A percentile compares a stretch with the other conserved stretches of the same genome.
Evolutionary conservation across 768 basidiomycete genomes (phyloP).

Genomic region (Leccinum boreale): DNA sequence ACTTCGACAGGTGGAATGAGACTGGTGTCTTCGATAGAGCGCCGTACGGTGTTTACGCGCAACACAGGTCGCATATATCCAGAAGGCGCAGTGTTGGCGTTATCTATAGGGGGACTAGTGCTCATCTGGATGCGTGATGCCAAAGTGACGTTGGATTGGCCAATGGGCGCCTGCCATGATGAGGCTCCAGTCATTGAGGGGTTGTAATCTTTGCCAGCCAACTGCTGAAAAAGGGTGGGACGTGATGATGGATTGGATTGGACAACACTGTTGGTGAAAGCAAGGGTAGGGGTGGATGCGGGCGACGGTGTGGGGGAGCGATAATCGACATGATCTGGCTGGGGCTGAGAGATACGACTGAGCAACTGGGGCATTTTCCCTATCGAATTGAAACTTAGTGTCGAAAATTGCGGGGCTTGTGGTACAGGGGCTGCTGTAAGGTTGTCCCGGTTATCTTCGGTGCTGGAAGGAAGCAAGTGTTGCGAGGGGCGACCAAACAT

Average conservation of each 20-base stretch:
- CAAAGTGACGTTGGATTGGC: slow-evolving; percentile 15
- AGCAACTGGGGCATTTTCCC: slow-evolving; percentile 53
- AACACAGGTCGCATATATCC: neutral
- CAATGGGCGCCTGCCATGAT: neutral
- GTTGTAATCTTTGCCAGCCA: slow-evolving; percentile 7
- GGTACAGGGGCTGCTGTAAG: slow-evolving; percentile 12
- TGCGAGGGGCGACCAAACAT: slow-evolving; percentile 29
- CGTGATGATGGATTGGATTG: slow-evolving; percentile 14
- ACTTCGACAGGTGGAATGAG: slow-evolving; percentile 34
- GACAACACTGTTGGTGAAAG: neutral
- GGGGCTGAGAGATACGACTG: slow-evolving; percentile 43
- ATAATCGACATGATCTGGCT: slow-evolving; percentile 25
- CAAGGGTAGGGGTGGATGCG: slow-evolving; percentile 3
- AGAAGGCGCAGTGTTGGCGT: neutral
- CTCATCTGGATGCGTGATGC: slow-evolving; percentile 26
- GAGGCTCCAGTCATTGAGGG: neutral
- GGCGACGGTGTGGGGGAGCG: slow-evolving; percentile 28
- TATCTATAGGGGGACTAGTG: neutral
- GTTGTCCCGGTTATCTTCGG: neutral
- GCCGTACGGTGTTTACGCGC: neutral
- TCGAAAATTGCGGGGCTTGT: slow-evolving; percentile 31
- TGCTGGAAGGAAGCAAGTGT: slow-evolving; percentile 20
- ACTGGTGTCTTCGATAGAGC: neutral
- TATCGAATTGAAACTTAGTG: slow-evolving; percentile 42
- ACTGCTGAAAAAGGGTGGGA: slow-evolving; percentile 21